These are phyloP conservation scores for Phytophthora rubi DNA, from an alignment of 352 stramenopile species.

Conservation along the genomic window DNA sequence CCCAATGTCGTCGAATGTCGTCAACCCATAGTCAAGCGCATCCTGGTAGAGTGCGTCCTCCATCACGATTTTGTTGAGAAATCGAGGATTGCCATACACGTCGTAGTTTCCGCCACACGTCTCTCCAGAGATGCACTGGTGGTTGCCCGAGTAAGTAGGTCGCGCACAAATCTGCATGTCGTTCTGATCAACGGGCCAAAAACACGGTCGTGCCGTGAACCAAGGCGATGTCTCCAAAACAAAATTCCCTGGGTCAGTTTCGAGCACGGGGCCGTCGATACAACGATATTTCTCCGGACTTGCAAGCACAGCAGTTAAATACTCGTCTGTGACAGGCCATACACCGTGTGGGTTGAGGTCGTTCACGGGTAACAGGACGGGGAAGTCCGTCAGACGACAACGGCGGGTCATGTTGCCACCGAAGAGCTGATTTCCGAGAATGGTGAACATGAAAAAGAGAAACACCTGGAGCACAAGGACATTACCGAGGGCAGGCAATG, in stretches of 20 bases:
- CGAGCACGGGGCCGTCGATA: slow-evolving; percentile 42
- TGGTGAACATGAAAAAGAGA: slow-evolving; percentile 91
- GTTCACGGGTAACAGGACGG: slow-evolving; percentile 56
- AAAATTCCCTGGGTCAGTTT: slow-evolving; percentile 43
- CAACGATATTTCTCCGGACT: slow-evolving; percentile 50
- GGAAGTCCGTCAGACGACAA: slow-evolving; percentile 84
- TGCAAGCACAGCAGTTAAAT: slow-evolving; percentile 36
- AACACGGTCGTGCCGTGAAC: slow-evolving; percentile 77
- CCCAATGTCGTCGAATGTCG: slow-evolving; percentile 91
- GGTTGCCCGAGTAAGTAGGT: slow-evolving; percentile 44
- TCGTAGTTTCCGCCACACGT: slow-evolving; percentile 79
- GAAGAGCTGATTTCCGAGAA: slow-evolving; percentile 90
- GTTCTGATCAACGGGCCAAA: slow-evolving; percentile 89
- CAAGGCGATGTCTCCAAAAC: slow-evolving; percentile 75
- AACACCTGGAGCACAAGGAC: slow-evolving; percentile 88
- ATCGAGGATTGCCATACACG: slow-evolving; percentile 68
- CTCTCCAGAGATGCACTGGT: slow-evolving; percentile 43
- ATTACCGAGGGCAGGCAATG: slow-evolving; percentile 83
- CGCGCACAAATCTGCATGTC: slow-evolving; percentile 78
- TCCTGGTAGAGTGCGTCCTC: slow-evolving; percentile 57
- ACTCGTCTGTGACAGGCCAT: slow-evolving; percentile 16
- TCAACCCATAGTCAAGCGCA: slow-evolving; percentile 89
- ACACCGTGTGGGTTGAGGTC: slow-evolving; percentile 22
- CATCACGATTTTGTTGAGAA: slow-evolving; percentile 51
- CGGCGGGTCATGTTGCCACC: slow-evolving; percentile 70